Percentiles rank a stretch among this genome's conserved stretches.
Conservation (phyloP, 371 early-diverging fungal genomes). For the Mortierella sp. region DNA sequence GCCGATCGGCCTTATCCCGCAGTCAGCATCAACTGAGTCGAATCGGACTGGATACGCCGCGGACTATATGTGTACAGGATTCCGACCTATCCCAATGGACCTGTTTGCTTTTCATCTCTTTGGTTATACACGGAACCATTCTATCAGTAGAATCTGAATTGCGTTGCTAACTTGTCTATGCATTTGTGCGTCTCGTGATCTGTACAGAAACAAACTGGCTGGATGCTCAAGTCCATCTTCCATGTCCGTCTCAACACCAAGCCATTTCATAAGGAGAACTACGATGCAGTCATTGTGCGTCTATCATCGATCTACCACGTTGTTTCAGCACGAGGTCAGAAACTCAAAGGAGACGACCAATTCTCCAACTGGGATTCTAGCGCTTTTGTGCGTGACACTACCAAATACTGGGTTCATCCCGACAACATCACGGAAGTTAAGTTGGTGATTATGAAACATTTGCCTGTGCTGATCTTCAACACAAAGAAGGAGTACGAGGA, state of each 20-base stretch:
- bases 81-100: background rate
- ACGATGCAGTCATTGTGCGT: constrained; percentile 90
- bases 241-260: constrained; percentile 87
- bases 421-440: constrained; percentile 99
- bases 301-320: constrained; percentile 93
- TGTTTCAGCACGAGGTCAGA: constrained; percentile 86
- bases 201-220: constrained; percentile 84
- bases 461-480: constrained; percentile 97
- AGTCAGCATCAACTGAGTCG: too few relatives aligned
- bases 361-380: constrained; percentile 47
- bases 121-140: background rate
- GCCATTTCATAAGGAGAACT: constrained; percentile 93
- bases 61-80: constrained; percentile 1
- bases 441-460: constrained; percentile 91
- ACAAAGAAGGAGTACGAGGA: constrained; percentile 80
- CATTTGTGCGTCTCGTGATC: background rate
- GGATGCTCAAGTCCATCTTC: constrained; percentile 90
- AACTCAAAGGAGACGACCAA: constrained; percentile 65
- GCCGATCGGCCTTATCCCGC: background rate
- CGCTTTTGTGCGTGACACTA: constrained; percentile 90
- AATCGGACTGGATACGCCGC: background rate
- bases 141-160: background rate
- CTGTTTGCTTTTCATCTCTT: background rate
- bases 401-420: constrained; percentile 99
- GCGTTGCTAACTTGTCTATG: background rate